Evolutionary conservation across 345 rosid genomes (phyloP), one percentile per base, ranked within the genome.

Genomic region (Sapria himalayana): DNA sequence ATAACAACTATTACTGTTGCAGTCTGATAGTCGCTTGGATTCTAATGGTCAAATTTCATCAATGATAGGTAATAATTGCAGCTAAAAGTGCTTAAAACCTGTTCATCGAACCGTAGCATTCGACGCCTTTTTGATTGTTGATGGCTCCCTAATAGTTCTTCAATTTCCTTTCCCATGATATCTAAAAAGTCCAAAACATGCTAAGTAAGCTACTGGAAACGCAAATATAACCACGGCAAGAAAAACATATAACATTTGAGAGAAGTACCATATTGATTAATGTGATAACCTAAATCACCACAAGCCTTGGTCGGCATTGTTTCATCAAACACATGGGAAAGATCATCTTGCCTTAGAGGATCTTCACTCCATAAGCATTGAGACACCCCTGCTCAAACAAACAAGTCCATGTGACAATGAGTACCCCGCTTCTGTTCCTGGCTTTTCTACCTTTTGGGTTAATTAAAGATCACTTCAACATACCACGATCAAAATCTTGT

Each of bases 251-350:
- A n/a, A n/a, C n/a, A n/a, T n/a, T n/a, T n/a, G n/a, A n/a, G n/a
- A n/a, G n/a, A n/a, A n/a, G n/a, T 63, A 74, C 76, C 69, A 51
- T 49, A 55, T 32, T 60, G 49, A 16, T 57, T 55, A 52, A 51
- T 66, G 55, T 67, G 62, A 54, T 67, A 73, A 44, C 67, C 64
- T 60, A 77, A 57, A 57, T 77, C 81, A 39, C 67, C 77, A 49
- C 95, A 91, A 6, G 75, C 85, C 73, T 74, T 91, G 37, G 73
- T 69, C 0, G 99, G 95, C 9, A 95, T 91, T 35, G 81, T 60
- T 57, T 57, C 81, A 36, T 79, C 84, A 48, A 71, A 70, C 80
- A 77, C 73, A 61, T 73, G 75, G 12, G 95, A 79, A 32, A 71
- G 64, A 62, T 84, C 81, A 52, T 84, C 99, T 48, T 68, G 73